A percentile compares a stretch with the other conserved stretches of the same genome.
These are phyloP conservation scores for Periconia digitata DNA, from an alignment of 2,329 filamentous ascomycete genomes.

Conservation along the genomic window DNA sequence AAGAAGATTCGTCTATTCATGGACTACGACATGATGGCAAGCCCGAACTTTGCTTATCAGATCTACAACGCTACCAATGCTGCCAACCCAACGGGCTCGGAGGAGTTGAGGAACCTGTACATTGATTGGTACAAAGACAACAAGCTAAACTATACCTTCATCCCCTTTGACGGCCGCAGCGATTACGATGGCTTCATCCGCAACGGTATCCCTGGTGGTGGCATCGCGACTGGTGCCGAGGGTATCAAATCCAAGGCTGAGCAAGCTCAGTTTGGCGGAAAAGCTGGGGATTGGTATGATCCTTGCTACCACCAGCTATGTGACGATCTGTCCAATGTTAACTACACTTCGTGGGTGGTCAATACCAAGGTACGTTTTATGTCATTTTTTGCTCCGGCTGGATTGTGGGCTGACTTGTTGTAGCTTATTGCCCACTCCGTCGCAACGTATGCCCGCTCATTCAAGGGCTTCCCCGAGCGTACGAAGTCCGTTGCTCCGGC, in stretches of 20 bases:
- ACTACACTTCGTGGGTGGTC: slow-evolving; percentile 41
- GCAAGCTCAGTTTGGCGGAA: slow-evolving; percentile 40
- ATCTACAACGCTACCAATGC: slow-evolving; percentile 45
- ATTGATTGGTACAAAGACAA: slow-evolving; percentile 42
- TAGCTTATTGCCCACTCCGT: slow-evolving; percentile 43
- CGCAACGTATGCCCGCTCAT: slow-evolving; percentile 37
- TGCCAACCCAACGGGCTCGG: slow-evolving; percentile 38
- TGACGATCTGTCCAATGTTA: slow-evolving; percentile 43
- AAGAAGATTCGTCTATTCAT: slow-evolving; percentile 46
- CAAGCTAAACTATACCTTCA: slow-evolving; percentile 41
- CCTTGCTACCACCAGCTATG: slow-evolving; percentile 45
- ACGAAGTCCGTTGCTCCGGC: slow-evolving; percentile 15
- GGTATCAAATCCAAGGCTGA: slow-evolving; percentile 45
- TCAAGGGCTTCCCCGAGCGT: slow-evolving; percentile 40
- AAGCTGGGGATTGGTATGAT: slow-evolving; percentile 43
- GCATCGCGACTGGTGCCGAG: slow-evolving; percentile 46
- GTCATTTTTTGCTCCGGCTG: no score
- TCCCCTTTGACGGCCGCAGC: slow-evolving; percentile 44
- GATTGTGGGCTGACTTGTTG: slow-evolving; percentile 7
- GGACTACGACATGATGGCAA: slow-evolving; percentile 49
- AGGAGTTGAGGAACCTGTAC: slow-evolving; percentile 41
- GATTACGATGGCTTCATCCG: slow-evolving; percentile 47
- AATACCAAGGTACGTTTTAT: slow-evolving; percentile 37
- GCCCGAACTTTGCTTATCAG: slow-evolving; percentile 43
- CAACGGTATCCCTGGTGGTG: slow-evolving; percentile 44